These are phyloP conservation scores for Boechera stricta DNA, from an alignment of 345 rosid genomes.

Conservation along the genomic window DNA sequence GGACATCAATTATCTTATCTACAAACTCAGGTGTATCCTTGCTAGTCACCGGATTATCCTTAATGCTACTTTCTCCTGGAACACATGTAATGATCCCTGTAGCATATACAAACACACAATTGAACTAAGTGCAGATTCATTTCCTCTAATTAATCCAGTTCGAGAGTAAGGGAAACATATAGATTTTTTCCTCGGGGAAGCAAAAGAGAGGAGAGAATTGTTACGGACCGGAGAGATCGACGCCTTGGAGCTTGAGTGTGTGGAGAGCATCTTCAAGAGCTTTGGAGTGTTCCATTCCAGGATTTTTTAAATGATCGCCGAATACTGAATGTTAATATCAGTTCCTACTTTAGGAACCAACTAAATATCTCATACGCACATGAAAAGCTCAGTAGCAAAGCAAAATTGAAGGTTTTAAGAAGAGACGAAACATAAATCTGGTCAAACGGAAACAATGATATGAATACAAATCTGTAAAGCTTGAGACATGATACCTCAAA, in stretches of 20 bases:
- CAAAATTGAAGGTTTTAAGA: too few species aligned
- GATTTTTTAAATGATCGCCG: conserved; percentile 46
- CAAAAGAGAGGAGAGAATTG: neutral
- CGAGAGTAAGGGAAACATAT: neutral
- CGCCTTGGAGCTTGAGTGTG: conserved; percentile 88
- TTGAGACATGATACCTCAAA: too few species aligned
- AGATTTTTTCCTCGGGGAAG: too few species aligned
- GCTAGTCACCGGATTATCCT: conserved; percentile 58
- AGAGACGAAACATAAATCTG: too few species aligned
- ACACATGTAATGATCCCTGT: conserved; percentile 76
- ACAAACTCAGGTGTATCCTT: too few species aligned
- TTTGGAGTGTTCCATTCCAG: conserved; percentile 86
- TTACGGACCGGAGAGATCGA: conserved; percentile 77
- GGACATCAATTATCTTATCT: too few species aligned
- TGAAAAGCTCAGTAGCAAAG: too few species aligned
- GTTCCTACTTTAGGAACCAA: too few species aligned
- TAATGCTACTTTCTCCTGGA: conserved; percentile 68
- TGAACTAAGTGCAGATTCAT: conserved; percentile 1
- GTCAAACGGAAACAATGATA: too few species aligned
- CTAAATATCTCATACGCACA: too few species aligned
- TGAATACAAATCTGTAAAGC: too few species aligned
- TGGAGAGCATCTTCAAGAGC: conserved; percentile 89
- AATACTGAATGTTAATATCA: too few species aligned
- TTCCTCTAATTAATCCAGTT: neutral
- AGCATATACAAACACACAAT: conserved; percentile 19